Conservation (phyloP, 305 asterid species). For the Nicotiana rustica region DNA sequence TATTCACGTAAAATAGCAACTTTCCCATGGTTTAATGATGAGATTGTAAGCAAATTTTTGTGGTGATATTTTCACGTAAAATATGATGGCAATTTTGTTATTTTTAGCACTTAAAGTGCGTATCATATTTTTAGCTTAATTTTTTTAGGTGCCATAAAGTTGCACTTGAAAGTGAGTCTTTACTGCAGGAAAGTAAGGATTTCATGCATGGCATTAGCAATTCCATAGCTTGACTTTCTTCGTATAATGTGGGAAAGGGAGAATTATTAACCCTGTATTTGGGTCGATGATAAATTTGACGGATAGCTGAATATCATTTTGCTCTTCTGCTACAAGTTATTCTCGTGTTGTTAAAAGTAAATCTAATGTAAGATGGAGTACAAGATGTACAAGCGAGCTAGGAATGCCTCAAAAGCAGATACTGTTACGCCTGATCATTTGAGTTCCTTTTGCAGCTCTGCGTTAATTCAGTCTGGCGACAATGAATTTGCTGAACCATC, state of each 20-base stretch:
- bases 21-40: background rate
- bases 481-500: background rate
- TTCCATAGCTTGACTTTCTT: background rate
- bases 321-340: background rate
- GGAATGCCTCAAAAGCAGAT: background rate
- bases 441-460: background rate
- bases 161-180: background rate
- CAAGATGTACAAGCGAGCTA: background rate
- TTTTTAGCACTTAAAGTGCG: background rate
- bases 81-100: background rate
- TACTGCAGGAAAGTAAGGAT: background rate
- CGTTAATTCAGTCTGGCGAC: background rate
- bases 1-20: background rate
- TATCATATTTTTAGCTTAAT: background rate
- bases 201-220: background rate
- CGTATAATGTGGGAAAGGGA: background rate
- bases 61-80: background rate
- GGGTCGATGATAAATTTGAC: background rate
- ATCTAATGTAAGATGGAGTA: background rate
- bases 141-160: background rate
- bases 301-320: background rate
- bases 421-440: background rate
- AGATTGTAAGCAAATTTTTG: background rate
- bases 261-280: background rate
- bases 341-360: background rate